Base-by-base conservation (phyloP, 495 filamentous ascomycete genomes). In the Neurospora intermedia region DNA sequence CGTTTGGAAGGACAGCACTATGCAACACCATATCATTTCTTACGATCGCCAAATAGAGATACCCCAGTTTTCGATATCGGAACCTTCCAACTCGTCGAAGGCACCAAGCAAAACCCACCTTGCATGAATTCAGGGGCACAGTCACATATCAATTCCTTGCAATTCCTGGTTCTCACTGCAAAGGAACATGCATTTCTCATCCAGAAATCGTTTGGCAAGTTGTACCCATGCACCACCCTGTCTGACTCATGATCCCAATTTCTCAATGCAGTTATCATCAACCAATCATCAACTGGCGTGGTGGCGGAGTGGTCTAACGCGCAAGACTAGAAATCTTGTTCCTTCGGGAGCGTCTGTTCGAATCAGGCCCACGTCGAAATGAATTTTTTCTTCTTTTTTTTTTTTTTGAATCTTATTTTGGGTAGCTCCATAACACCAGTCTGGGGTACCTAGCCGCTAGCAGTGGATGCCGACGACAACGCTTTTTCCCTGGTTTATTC, bases 311-410 rank as follows among this genome's bases (percentile, higher is more conserved):
- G 54, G 54, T 66, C 54, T 66, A 66, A 66, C 54, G 54, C 54
- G 54, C 54, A 66, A 66, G 54, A 66, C 54, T 66, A 66, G 54
- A 66, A 66, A 66, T 66, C 54, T 66, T 66, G 54, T 66, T 66
- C 54, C 54, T 66, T 66, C 54, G 54, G 54, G 54, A 66, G 35
- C 35, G 35, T 38, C 35, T 38, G 35, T 38, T 38, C 35, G 54
- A 62, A 62, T 62, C 54, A 62, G 54, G 54, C 54, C 54, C 54
- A 62, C 54, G 54, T 62, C 54, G 54, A 62, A 59, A 62, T 1
- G 10, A 46, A 6, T 20, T 2, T 1, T 31, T 31, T 31, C 3
- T 31, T 2, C 27, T 2, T 31, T 1, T 2, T 27, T 31, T 31
- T 31, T 62, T 35, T 31, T 62, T 62, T 13, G 10, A 54, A 54